Conservation (phyloP, 2,329 filamentous ascomycete species). For the Diaporthe sp. region DNA sequence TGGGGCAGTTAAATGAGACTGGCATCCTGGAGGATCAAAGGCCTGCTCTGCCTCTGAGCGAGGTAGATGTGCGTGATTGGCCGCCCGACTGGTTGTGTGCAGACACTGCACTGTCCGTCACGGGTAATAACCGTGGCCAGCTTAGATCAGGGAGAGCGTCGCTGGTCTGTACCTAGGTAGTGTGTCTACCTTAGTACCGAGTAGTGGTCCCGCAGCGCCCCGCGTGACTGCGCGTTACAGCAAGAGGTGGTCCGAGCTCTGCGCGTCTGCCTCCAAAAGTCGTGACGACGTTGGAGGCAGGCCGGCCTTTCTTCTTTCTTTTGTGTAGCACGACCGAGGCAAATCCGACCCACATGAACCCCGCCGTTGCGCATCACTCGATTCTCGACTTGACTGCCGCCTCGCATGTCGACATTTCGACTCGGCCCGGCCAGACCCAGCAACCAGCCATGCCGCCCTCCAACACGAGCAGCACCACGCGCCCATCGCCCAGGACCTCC, state of each 20-base stretch:
- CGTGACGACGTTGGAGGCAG: slow-evolving; percentile 31
- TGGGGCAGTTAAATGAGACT: not conserved
- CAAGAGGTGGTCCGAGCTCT: slow-evolving; percentile 32
- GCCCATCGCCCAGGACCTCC: slow-evolving; percentile 10
- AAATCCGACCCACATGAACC: not conserved
- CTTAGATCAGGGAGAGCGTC: no score
- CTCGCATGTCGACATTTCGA: not conserved
- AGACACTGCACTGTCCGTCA: no score
- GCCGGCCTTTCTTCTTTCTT: not conserved
- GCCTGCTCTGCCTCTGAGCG: not conserved
- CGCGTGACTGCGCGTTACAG: slow-evolving; percentile 35
- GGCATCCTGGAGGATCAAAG: slow-evolving; percentile 8
- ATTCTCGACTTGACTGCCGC: not conserved
- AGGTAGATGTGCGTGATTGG: no score
- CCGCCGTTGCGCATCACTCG: not conserved
- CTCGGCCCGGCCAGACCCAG: not conserved
- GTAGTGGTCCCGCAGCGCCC: not conserved
- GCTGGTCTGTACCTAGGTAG: no score
- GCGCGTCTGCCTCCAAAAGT: slow-evolving; percentile 23
- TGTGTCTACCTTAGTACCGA: no score
- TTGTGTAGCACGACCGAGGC: not conserved
- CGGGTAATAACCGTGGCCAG: no score
- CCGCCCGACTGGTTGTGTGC: no score
- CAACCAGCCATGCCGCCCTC: slow-evolving; percentile 29
- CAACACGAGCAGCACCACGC: slow-evolving; percentile 19